Base-by-base conservation (phyloP, 2,329 filamentous ascomycete genomes). In the Penicillium sp. region DNA sequence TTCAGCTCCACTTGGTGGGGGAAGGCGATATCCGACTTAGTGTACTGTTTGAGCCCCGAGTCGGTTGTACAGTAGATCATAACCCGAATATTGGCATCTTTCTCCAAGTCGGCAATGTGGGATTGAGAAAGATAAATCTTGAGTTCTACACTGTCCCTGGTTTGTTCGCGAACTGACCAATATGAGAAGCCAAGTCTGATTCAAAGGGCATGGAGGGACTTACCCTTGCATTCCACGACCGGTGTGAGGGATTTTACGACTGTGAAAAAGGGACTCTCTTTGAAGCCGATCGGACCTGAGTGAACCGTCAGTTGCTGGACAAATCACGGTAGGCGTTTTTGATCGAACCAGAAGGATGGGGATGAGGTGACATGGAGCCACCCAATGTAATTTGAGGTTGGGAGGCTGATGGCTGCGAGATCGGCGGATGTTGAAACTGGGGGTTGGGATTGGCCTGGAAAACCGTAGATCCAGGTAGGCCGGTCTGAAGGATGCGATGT, bases 1-100 rank as follows among this genome's bases (percentile, higher is more conserved):
- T 92, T 93, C 54, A 99, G 82, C 71, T 99, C 94, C 29, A 94
- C 89, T 75, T 97, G 92, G 65, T 93, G 86, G 1, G 94, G 94
- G 62, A 99, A 99, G 0, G 90, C 79, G 51, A 99, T 86, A 58
- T 97, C 91, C 49, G 77, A 77, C 33, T 77, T 75, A 18, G 74
- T 71, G 59, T 90, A 89, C 2, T 78, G 72, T 15, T 82, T 84
- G 14, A 81, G 74, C 15, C 80, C 80, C 23, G 74, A 76, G 53
- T 90, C 88, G 1, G 80, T 78, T 3, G 90, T 86, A 67, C 92
- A 96, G 69, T 95, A 96, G 4, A 97, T 81, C 83, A 97, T 88
- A 41, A 96, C 81, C 48, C 86, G 84, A 65, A 88, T 76, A 12
- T 81, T 81, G n/a, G 81, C 77, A 58, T 93, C 85, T 7, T 73